Evolutionary conservation across 371 early-diverging fungal genomes (phyloP).

Genomic region (Lichtheimia hyalospora): DNA sequence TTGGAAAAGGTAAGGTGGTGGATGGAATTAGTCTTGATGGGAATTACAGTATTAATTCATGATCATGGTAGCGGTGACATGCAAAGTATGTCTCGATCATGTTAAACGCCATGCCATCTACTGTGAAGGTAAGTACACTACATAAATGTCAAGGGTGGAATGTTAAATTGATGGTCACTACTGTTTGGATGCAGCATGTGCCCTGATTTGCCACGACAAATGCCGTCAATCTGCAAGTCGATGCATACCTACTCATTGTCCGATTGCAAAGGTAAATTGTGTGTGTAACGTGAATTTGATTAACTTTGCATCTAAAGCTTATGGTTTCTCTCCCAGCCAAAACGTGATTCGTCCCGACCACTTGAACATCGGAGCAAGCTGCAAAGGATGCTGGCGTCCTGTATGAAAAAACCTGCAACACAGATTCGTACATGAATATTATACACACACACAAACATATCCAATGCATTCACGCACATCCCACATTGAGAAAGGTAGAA

Average conservation of each 20-base stretch:
- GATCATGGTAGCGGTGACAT: slow-evolving; percentile 14
- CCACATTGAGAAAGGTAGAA: too few species aligned
- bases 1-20: slow-evolving; percentile 19
- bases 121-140: slow-evolving; percentile 15
- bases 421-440: neutral
- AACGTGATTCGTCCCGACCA: slow-evolving; percentile 7
- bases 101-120: slow-evolving; percentile 21
- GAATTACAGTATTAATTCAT: too few species aligned
- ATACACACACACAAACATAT: neutral
- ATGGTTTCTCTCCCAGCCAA: neutral
- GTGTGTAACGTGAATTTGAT: neutral
- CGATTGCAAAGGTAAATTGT: slow-evolving; percentile 2
- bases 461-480: too few species aligned
- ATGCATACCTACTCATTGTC: slow-evolving; percentile 19
- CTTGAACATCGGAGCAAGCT: slow-evolving; percentile 12
- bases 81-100: slow-evolving; percentile 24
- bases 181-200: slow-evolving; percentile 23
- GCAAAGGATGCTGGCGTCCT: slow-evolving; percentile 24
- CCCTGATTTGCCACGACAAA: slow-evolving; percentile 37
- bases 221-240: slow-evolving; percentile 19
- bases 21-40: neutral
- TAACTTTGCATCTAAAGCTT: neutral
- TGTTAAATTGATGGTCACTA: too few species aligned
- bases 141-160: neutral
- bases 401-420: neutral